These are phyloP conservation scores for Mimosa pudica DNA, from an alignment of 306 rosid species.

Conservation along the genomic window DNA sequence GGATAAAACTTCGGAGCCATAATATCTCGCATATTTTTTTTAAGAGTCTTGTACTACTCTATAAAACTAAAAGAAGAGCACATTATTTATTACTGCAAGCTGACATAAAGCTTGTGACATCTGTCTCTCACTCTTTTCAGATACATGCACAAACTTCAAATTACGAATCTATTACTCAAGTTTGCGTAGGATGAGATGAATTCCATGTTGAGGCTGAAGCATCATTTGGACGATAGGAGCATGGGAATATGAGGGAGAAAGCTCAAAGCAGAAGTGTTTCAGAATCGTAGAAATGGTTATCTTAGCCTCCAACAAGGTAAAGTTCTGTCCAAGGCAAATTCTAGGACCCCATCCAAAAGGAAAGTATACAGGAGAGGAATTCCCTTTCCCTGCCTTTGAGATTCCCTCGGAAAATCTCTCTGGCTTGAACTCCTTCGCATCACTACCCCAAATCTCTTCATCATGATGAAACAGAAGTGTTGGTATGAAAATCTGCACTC, in stretches of 20 bases:
- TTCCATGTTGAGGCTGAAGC: neutral
- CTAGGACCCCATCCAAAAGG: slow-evolving; percentile 52
- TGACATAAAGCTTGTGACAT: neutral
- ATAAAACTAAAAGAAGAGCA: no score
- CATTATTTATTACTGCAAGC: neutral
- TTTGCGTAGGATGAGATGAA: neutral
- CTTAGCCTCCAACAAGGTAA: neutral
- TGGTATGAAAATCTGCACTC: slow-evolving; percentile 15
- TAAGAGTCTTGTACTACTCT: no score
- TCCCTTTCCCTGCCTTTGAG: slow-evolving; percentile 36
- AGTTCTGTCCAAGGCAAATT: slow-evolving; percentile 26
- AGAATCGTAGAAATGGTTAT: neutral
- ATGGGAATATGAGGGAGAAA: neutral
- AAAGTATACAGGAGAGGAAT: slow-evolving; percentile 10
- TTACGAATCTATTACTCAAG: neutral
- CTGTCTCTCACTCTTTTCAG: neutral
- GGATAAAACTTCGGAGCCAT: neutral
- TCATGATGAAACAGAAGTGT: slow-evolving; percentile 40
- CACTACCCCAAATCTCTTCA: slow-evolving; percentile 38
- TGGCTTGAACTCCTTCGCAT: slow-evolving; percentile 47
- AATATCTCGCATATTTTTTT: no score
- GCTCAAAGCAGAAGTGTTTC: neutral
- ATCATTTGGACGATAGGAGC: neutral
- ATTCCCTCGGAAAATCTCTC: slow-evolving; percentile 52
- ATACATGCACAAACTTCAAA: neutral